Evolutionary conservation across 148 eudicot genomes (phyloP).

Genomic region (Limonium bicolor): DNA sequence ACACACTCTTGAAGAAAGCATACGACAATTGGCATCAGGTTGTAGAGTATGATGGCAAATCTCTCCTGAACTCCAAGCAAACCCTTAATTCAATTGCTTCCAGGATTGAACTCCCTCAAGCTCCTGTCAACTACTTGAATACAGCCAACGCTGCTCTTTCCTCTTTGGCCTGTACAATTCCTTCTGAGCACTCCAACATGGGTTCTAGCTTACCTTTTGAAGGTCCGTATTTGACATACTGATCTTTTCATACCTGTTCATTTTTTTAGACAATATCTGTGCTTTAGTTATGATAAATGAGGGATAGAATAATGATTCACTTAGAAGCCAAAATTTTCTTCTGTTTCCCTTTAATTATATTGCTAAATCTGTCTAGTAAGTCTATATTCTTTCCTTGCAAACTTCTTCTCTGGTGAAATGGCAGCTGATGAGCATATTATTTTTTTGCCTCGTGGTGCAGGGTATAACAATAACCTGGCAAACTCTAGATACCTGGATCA

Average conservation of each 20-base stretch:
- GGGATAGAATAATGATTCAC: no score
- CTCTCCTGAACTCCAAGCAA: conserved; percentile 60
- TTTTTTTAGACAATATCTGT: no score
- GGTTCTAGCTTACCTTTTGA: conserved; percentile 28
- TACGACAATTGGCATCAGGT: conserved; percentile 93
- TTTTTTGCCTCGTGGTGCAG: no score
- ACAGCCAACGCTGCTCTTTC: conserved; percentile 34
- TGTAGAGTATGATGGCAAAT: conserved; percentile 83
- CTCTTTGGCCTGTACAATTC: conserved; percentile 32
- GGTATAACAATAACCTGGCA: conserved; percentile 35
- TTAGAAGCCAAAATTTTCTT: no score
- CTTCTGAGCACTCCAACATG: conserved; percentile 30
- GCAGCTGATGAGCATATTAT: no score
- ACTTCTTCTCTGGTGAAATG: no score
- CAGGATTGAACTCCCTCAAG: conserved; percentile 28
- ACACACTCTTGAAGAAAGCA: conserved; percentile 74
- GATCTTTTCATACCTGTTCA: no score
- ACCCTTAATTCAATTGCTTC: conserved; percentile 30
- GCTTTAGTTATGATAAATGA: no score
- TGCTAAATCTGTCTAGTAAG: neutral
- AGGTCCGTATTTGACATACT: conserved; percentile 24
- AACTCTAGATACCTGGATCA: conserved; percentile 30
- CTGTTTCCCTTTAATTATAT: neutral
- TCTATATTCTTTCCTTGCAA: neutral
- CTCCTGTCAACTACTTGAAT: conserved; percentile 29